These are phyloP conservation scores for Przewalskia tangutica DNA, from an alignment of 257 asterid genomes.

Conservation along the genomic window DNA sequence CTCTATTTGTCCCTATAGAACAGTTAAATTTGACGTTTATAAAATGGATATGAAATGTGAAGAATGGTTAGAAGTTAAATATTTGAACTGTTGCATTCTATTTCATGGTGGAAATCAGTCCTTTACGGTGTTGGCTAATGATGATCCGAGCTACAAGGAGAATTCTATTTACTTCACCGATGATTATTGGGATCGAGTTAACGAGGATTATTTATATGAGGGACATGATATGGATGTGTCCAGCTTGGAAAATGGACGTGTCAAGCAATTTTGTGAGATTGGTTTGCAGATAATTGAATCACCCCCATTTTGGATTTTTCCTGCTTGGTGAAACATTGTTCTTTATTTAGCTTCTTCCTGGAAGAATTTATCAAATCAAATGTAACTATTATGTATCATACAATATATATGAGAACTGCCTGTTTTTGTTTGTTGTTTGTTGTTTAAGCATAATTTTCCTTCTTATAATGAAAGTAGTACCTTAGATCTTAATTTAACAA, in stretches of 20 bases:
- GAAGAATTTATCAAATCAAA: too few species aligned
- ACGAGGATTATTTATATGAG: conserved; percentile 25
- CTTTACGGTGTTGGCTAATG: background rate
- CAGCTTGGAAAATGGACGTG: conserved; percentile 10
- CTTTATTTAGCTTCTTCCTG: background rate
- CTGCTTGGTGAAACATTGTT: background rate
- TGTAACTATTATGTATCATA: too few species aligned
- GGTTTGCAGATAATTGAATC: conserved; percentile 10
- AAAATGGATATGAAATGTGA: background rate
- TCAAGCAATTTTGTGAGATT: background rate
- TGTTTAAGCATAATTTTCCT: too few species aligned
- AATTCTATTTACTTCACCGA: conserved; percentile 30
- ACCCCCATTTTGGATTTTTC: conserved; percentile 24
- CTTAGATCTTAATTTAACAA: too few species aligned
- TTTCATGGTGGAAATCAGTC: conserved; percentile 34
- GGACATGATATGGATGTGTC: conserved; percentile 34
- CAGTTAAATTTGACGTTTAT: conserved; percentile 19
- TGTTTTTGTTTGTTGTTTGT: too few species aligned
- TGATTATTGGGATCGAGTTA: conserved; percentile 27
- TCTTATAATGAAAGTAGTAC: too few species aligned
- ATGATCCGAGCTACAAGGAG: background rate
- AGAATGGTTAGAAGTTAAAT: conserved; percentile 11
- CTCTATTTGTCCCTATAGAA: conserved; percentile 16
- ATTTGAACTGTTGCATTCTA: conserved; percentile 10
- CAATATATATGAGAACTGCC: too few species aligned